phyloP scores from a whole-genome alignment of 768 basidiomycete species.

The Mrakia frigida region DNA sequence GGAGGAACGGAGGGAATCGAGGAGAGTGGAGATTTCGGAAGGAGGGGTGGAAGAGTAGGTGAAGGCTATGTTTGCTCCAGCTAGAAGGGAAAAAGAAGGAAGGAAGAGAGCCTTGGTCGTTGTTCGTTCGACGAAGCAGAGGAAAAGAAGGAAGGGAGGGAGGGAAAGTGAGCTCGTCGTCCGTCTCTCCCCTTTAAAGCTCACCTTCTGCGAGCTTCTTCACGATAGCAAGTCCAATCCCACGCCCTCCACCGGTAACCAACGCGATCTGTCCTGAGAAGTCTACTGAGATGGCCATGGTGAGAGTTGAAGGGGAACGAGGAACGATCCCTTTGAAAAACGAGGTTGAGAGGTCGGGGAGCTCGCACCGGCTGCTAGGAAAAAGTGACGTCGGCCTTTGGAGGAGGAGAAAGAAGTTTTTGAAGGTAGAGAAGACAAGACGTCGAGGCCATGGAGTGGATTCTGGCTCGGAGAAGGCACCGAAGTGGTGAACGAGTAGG shows the following conservation, averaged over 20 bases:
- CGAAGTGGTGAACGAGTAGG: too few species aligned
- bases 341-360: not conserved
- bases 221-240: conserved; percentile 40
- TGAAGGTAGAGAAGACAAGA: too few species aligned
- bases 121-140: not conserved
- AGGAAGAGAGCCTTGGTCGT: not conserved
- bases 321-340: too few species aligned
- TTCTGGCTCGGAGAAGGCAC: too few species aligned
- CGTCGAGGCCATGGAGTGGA: too few species aligned
- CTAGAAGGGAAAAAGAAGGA: conserved; percentile 15
- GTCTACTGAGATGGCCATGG: conserved; percentile 38
- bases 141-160: not conserved
- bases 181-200: not conserved
- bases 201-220: conserved; percentile 39
- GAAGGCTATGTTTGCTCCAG: conserved; percentile 41
- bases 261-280: conserved; percentile 41
- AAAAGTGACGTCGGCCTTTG: too few species aligned
- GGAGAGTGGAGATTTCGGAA: conserved; percentile 34
- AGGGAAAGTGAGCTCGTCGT: too few species aligned
- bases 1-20: conserved; percentile 33
- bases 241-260: conserved; percentile 40
- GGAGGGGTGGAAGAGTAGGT: conserved; percentile 41
- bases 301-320: not conserved
- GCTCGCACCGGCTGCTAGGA: too few species aligned
- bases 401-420: too few species aligned